Evolutionary conservation across 2,329 filamentous ascomycete genomes (phyloP).

Genomic region (Venturia asperata): DNA sequence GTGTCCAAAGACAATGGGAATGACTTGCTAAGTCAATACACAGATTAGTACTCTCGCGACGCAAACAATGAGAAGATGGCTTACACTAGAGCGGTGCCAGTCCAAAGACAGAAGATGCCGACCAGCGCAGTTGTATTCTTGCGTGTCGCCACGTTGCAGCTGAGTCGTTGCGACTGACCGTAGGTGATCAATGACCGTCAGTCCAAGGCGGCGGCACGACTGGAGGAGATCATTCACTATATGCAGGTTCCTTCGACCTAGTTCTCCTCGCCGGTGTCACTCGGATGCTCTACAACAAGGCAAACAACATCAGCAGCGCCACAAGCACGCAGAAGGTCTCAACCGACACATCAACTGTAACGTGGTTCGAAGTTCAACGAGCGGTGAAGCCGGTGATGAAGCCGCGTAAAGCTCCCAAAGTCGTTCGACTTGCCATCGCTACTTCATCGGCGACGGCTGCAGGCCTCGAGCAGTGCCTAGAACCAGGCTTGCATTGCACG

Average conservation of each 20-base stretch:
- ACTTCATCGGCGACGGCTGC: background rate
- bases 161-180: background rate
- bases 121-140: background rate
- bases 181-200: background rate
- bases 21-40: background rate
- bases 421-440: background rate
- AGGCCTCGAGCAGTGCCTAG: background rate
- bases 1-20: background rate
- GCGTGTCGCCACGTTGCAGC: background rate
- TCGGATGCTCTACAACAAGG: background rate
- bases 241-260: background rate
- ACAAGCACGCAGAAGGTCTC: background rate
- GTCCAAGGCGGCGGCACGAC: background rate
- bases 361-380: background rate
- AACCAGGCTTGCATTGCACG: background rate
- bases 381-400: background rate
- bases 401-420: background rate
- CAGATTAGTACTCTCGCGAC: background rate
- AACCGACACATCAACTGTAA: background rate
- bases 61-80: background rate
- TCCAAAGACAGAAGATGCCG: background rate
- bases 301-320: conserved; percentile 1
- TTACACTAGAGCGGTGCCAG: background rate
- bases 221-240: background rate
- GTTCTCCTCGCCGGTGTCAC: background rate